Evolutionary conservation across 305 asterid species (phyloP), one percentile per base, ranked within the genome.

Genomic region (Fraxinus platypoda): DNA sequence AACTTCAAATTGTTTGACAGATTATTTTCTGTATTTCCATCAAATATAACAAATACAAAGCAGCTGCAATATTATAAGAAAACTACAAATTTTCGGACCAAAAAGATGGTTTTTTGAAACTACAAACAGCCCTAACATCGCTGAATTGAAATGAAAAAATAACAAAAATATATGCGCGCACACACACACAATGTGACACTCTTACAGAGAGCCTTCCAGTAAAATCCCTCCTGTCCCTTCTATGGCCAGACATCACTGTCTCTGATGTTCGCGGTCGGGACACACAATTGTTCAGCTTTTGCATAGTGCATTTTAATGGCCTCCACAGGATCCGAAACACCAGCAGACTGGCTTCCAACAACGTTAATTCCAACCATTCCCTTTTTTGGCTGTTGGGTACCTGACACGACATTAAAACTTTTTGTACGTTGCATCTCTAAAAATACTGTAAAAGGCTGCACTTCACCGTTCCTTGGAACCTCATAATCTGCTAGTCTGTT

Each of bases 301-400:
- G 95, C 92, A 84, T 89, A 93, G 83, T 92, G 97, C 97, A 92
- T 81, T 83, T 87, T 92, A 9, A 93, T 88, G 82, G 97, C 98
- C 15, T 94, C 89, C 19, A 91, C 97, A 0, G 98, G 98, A 84
- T 96, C 98, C 1, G 98, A 89, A 78, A 93, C 87, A 2, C 90
- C 86, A 28, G 87, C 87, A 37, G 6, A 49, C 84, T 87, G 95
- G 46, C 96, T 84, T 37, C 92, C 93, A 33, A 81, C 93, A 72
- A 88, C 92, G 75, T 89, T 91, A 35, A 91, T 73, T 41, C 93
- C 97, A 6, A 88, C 88, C 83, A 88, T 43, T 43, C 95, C 94
- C 76, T 90, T 83, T 4, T 87, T 59, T 73, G 80, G 86, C 33
- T 87, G 97, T 79, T 88, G 98, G 87, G 86, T 35, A 37, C 93